These are phyloP conservation scores for Mrakia blollopis DNA, from an alignment of 768 basidiomycete species.

Conservation along the genomic window DNA sequence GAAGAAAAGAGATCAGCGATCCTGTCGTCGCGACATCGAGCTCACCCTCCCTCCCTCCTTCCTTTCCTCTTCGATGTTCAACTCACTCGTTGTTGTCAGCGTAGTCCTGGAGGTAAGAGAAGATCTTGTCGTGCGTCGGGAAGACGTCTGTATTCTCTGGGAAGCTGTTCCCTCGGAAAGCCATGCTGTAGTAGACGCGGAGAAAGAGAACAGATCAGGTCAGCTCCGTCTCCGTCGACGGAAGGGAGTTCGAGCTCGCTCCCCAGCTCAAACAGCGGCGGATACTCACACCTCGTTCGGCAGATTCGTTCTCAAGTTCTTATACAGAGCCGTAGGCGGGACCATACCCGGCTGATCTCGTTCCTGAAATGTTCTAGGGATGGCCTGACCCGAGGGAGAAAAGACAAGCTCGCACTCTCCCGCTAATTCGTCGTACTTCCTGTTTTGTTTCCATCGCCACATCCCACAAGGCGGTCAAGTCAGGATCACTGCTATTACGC, in stretches of 20 bases:
- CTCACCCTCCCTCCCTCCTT: no score
- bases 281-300: conserved; percentile 20
- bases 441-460: not conserved
- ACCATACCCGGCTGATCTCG: not conserved
- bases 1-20: not conserved
- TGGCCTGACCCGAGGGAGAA: conserved; percentile 10
- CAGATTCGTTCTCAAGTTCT: conserved; percentile 13
- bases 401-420: not conserved
- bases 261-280: not conserved
- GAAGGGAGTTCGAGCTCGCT: no score
- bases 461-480: not conserved
- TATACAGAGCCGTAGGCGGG: conserved; percentile 19
- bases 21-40: not conserved
- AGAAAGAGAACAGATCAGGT: not conserved
- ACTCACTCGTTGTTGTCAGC: conserved; percentile 11
- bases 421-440: conserved; percentile 16
- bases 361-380: not conserved
- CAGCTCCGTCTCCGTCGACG: not conserved
- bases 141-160: conserved; percentile 4
- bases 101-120: conserved; percentile 5
- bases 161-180: conserved; percentile 17
- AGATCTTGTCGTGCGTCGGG: conserved; percentile 12
- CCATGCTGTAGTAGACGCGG: conserved; percentile 1
- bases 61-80: not conserved
- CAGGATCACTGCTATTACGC: no score